A percentile compares a stretch with the other conserved stretches of the same genome.
Conservation (phyloP, 164 flowering plant genomes). For the Aristolochia fimbriata region DNA sequence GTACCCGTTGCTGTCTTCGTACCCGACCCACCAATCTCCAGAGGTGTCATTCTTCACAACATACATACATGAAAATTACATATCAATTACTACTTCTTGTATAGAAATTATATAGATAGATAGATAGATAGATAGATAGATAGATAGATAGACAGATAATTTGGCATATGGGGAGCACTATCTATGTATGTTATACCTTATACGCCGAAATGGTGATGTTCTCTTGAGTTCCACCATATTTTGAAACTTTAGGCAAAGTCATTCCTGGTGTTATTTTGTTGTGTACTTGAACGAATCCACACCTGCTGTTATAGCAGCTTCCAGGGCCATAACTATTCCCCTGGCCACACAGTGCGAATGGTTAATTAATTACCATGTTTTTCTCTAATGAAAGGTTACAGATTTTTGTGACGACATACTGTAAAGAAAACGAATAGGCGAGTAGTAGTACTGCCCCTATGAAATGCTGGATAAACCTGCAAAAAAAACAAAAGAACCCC, state of each 20-base stretch:
- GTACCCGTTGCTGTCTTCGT: background rate
- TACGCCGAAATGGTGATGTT: background rate
- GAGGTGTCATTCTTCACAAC: background rate
- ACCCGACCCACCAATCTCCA: background rate
- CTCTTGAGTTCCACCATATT: background rate
- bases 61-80: background rate
- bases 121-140: too few relatives aligned
- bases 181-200: background rate
- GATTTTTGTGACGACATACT: background rate
- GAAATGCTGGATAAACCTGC: background rate
- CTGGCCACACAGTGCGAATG: too few relatives aligned
- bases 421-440: background rate
- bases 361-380: too few relatives aligned
- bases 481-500: background rate
- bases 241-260: background rate
- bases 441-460: background rate
- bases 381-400: too few relatives aligned
- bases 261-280: background rate
- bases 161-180: too few relatives aligned
- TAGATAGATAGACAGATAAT: too few relatives aligned
- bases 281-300: background rate
- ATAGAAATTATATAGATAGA: too few relatives aligned
- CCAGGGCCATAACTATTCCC: background rate
- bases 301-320: background rate
- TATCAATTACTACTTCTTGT: too few relatives aligned